Conservation (phyloP, 768 basidiomycete species). For the Lactarius evosmus region DNA sequence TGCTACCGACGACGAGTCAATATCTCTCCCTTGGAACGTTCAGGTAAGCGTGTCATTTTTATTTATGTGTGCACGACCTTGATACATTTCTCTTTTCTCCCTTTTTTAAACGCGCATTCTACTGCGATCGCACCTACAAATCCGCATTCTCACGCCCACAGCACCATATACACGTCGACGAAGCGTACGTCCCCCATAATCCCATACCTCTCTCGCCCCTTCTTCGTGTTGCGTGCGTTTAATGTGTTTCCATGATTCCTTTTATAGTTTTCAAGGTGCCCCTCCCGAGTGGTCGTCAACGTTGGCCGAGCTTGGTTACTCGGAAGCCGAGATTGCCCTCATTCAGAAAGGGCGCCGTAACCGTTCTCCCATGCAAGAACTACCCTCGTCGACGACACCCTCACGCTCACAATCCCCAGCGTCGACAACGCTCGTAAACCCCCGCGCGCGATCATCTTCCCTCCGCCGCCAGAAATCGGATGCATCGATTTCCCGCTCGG, state of each 20-base stretch:
- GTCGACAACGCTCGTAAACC: constrained; percentile 7
- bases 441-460: constrained; percentile 19
- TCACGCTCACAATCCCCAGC: constrained; percentile 21
- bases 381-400: not conserved
- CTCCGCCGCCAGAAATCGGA: constrained; percentile 25
- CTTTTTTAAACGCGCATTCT: not conserved
- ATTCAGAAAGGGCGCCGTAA: constrained; percentile 26
- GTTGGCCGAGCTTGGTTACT: constrained; percentile 24
- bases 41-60: constrained; percentile 15
- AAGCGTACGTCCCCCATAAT: constrained; percentile 17
- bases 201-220: not conserved
- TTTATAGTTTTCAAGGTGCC: constrained; percentile 25
- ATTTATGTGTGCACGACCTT: not conserved
- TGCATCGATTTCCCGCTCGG: constrained; percentile 24
- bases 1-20: constrained; percentile 16
- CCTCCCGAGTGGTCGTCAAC: constrained; percentile 24
- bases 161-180: constrained; percentile 28
- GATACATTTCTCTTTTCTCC: not conserved
- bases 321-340: constrained; percentile 27
- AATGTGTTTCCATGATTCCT: not conserved
- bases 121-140: not conserved
- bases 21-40: constrained; percentile 27
- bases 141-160: not conserved
- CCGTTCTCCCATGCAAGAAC: constrained; percentile 9
- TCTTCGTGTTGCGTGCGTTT: not conserved